Percentiles rank a stretch among this genome's conserved stretches.
Conservation (phyloP, 495 filamentous ascomycete species). For the Penicillium roqueforti region DNA sequence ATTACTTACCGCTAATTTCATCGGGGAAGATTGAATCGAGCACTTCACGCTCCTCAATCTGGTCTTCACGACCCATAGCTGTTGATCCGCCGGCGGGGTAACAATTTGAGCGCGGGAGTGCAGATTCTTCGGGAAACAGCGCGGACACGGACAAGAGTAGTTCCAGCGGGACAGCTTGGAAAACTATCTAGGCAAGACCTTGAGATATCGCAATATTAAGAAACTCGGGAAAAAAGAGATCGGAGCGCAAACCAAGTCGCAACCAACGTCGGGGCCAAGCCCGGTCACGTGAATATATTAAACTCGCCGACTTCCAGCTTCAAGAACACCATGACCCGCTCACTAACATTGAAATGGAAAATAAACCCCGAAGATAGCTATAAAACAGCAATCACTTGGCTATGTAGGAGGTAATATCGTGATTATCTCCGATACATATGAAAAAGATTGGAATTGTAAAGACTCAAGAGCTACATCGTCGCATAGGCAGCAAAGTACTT, state of each 20-base stretch:
- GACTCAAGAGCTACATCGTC: too few relatives aligned
- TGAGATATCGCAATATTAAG: neutral
- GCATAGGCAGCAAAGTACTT: too few relatives aligned
- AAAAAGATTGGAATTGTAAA: too few relatives aligned
- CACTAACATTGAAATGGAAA: too few relatives aligned
- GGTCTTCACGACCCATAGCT: slow-evolving; percentile 89
- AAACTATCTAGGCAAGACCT: neutral
- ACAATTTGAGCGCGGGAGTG: neutral
- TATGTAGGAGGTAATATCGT: too few relatives aligned
- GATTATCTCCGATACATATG: too few relatives aligned
- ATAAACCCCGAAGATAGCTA: too few relatives aligned
- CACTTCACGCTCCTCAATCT: slow-evolving; percentile 92
- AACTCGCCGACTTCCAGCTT: neutral
- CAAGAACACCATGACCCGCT: too few relatives aligned
- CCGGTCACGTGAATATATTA: neutral
- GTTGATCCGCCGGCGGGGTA: slow-evolving; percentile 34
- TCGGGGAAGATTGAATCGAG: slow-evolving; percentile 98
- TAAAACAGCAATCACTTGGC: too few relatives aligned
- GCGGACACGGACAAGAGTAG: neutral
- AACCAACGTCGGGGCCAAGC: neutral
- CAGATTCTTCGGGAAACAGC: neutral
- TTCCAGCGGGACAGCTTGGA: neutral
- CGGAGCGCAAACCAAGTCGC: slow-evolving; percentile 10
- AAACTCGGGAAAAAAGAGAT: slow-evolving; percentile 7
- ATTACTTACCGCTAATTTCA: slow-evolving; percentile 77